Base-by-base conservation (phyloP, 257 asterid species). In the Misopates orontium region DNA sequence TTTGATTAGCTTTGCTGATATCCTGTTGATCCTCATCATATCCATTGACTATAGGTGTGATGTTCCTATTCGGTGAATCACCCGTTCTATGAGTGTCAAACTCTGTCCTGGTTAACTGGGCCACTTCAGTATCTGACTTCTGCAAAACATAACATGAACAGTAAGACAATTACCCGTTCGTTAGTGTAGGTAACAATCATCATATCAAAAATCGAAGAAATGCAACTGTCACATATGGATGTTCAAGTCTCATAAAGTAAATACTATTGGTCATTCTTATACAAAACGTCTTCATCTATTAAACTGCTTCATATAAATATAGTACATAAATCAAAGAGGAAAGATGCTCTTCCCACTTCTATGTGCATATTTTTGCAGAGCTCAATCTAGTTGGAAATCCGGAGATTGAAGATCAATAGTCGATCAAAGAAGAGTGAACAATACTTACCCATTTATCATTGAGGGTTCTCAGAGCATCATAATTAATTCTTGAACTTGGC, bases 401-500 rank as follows among this genome's bases (percentile, higher is more conserved):
- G 10, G 14, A 22, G 8, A 44, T 21, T 55, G 55, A 53, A 11
- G 61, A 44, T 45, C 36, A 28, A 3, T 3, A 3, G 36, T 28
- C 7, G 36, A 28, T 28, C 7, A 28, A 28, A 28, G 36, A 28
- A 28, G 36, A 11, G 45, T 50, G 54, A 25, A 63, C 59, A 40
- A 47, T 25, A 36, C 66, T 56, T 66, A 85, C 88, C 80, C 62
- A 50, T 58, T 85, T 83, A 62, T 73, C 77, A 17, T 44, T n/a
- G 14, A 83, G 73, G 32, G 54, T 49, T 65, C 65, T 68, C 68
- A 85, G 56, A 59, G 80, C 89, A 50, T 77, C 85, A 53, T 78
- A 83, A 64, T 85, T 80, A 44, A 85, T 73, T 77, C 60, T 85
- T 3, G 87, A 72, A 68, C 85, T 83, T 69, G 23, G 71, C 59